Percentiles rank a stretch among this genome's conserved stretches.
These are phyloP conservation scores for Bolboschoenus planiculmis DNA, from an alignment of 176 grass and related monocot species.

Conservation along the genomic window DNA sequence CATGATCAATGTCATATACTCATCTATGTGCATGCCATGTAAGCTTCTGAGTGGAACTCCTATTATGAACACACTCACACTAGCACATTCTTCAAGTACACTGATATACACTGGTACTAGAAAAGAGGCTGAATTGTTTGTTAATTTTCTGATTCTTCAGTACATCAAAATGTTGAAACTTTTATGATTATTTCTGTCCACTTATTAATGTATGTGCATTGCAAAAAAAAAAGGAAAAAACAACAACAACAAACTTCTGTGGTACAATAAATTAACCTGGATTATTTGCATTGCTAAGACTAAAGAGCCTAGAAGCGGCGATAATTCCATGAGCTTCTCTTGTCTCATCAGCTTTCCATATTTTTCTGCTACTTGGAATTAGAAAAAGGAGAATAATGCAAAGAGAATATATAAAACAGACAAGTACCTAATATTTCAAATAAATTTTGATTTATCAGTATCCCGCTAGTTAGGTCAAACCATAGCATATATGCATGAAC, in stretches of 20 bases:
- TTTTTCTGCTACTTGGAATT: background rate
- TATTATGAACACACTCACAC: conserved; percentile 13
- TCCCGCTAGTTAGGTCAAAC: background rate
- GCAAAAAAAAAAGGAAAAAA: background rate
- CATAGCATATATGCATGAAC: background rate
- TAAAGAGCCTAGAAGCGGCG: background rate
- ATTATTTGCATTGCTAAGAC: background rate
- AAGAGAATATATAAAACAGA: background rate
- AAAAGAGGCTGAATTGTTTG: background rate
- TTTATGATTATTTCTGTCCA: background rate
- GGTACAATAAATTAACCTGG: background rate
- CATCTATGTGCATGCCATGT: background rate
- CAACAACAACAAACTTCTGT: background rate
- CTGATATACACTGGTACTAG: background rate
- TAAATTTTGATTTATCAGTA: background rate
- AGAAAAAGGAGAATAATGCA: background rate
- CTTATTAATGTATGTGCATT: background rate
- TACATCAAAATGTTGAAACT: background rate
- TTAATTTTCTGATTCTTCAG: background rate
- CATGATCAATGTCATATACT: background rate
- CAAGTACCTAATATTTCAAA: conserved; percentile 14
- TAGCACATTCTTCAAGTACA: background rate
- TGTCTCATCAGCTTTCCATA: background rate
- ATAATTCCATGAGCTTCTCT: background rate
- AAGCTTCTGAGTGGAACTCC: conserved; percentile 12